A percentile compares a stretch with the other conserved stretches of the same genome.
Evolutionary conservation across 2,329 filamentous ascomycete genomes (phyloP).

Genomic region (Akanthomyces lecanii): DNA sequence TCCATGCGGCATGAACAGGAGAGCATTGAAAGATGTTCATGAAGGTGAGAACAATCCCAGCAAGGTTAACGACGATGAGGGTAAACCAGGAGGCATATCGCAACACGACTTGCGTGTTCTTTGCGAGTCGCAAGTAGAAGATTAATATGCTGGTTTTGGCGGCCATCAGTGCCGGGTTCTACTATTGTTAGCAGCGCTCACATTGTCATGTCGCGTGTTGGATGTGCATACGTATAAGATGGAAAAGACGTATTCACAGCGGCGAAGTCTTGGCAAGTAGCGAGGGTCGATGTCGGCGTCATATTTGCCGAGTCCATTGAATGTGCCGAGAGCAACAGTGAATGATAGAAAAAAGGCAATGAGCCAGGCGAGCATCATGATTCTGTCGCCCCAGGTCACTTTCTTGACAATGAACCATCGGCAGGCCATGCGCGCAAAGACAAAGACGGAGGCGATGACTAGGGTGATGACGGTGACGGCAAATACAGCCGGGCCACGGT

Average conservation of each 20-base stretch:
- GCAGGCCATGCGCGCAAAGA: constrained; percentile 68
- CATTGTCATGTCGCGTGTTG: background rate
- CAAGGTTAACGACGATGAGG: constrained; percentile 71
- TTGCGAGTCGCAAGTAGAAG: constrained; percentile 82
- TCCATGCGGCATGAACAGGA: constrained; percentile 69
- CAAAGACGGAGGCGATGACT: constrained; percentile 67
- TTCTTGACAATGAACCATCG: constrained; percentile 68
- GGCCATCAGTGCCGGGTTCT: constrained; percentile 87
- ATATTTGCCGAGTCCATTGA: constrained; percentile 63
- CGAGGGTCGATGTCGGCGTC: constrained; percentile 53
- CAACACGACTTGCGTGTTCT: constrained; percentile 70
- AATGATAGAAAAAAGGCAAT: constrained; percentile 64
- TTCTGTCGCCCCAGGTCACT: constrained; percentile 72
- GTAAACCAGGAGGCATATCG: constrained; percentile 78
- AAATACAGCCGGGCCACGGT: constrained; percentile 60
- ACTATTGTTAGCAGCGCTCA: background rate
- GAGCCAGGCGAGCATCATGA: constrained; percentile 75
- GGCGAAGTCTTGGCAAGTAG: constrained; percentile 51
- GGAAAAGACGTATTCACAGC: constrained; percentile 60
- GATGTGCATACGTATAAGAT: constrained; percentile 52
- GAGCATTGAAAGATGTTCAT: constrained; percentile 84
- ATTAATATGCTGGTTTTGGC: constrained; percentile 90
- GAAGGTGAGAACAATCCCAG: constrained; percentile 74
- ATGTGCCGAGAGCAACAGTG: constrained; percentile 60
- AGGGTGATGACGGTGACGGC: constrained; percentile 67